Evolutionary conservation across 2,329 filamentous ascomycete species (phyloP), one percentile per base, ranked within the genome.

Genomic region (Aureobasidium sp.): DNA sequence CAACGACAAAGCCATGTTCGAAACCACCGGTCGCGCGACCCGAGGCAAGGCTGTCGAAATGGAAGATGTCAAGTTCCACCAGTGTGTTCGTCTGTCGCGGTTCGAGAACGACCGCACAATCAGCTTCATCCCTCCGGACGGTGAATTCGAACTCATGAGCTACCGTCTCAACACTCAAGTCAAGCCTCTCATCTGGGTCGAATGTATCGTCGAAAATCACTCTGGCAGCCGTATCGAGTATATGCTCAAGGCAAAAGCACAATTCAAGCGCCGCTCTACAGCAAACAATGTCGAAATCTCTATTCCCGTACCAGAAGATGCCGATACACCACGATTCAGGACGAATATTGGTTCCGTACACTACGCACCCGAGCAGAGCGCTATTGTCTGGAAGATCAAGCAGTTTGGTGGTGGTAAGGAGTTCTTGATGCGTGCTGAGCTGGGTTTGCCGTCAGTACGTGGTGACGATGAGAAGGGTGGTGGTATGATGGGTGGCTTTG

Each of bases 1-100:
- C 72, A 99, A 99, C 79, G 94, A 99, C 81, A 99, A 99, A 78
- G 94, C 91, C 75, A 99, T 99, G 94, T 99, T 99, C 72, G 94
- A 99, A 78, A 96, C 92, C 4, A 99, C 94, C 0, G 94, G 94
- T 32, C 84, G 94, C 65, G 91, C 93, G 17, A 97, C 93, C 44
- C 82, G 94, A 71, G 94, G 94, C 64, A 99, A 99, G 78, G 90
- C 94, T 10, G 94, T 99, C 66, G 94, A 99, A 78, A 99, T 99
- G 94, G 94, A 99, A 72, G 94, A 99, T 70, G 94, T 99, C 76
- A 99, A 99, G 72, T 99, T 99, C 76, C 94, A 99, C 77, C 94
- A 99, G 76, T 99, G 94, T 73, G 94, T 99, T 66, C 87, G 94
- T 66, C 82, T 99, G 67, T 95, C 92, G 52, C 86, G 94, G 67